These are phyloP conservation scores for Stachybotrys chartarum DNA, from an alignment of 2,329 filamentous ascomycete genomes.

Conservation along the genomic window DNA sequence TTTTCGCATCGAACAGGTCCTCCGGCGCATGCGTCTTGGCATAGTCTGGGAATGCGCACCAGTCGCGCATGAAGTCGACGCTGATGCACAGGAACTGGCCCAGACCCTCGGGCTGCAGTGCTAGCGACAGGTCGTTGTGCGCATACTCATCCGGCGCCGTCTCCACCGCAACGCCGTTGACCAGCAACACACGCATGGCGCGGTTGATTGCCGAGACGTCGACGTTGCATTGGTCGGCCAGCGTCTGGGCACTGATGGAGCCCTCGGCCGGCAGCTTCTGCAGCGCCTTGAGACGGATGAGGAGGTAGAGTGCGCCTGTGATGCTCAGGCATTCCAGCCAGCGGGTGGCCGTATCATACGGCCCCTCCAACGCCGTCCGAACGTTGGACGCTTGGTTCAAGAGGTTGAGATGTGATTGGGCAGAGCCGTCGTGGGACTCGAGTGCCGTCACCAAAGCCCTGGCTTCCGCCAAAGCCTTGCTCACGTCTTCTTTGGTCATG, in stretches of 20 bases:
- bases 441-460: slow-evolving; percentile 11
- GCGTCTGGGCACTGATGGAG: slow-evolving; percentile 11
- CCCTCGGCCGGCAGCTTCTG: slow-evolving; percentile 9
- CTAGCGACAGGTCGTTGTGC: slow-evolving; percentile 21
- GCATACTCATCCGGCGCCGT: slow-evolving; percentile 20
- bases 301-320: slow-evolving; percentile 11
- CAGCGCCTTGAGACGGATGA: slow-evolving; percentile 10
- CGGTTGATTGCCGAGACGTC: slow-evolving; percentile 22
- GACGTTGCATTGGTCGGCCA: slow-evolving; percentile 17
- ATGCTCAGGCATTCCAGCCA: slow-evolving; percentile 13
- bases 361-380: slow-evolving; percentile 11
- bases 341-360: slow-evolving; percentile 11
- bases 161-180: slow-evolving; percentile 21
- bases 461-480: slow-evolving; percentile 3
- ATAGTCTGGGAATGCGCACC: slow-evolving; percentile 15
- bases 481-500: slow-evolving; percentile 3
- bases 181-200: slow-evolving; percentile 20
- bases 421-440: slow-evolving; percentile 9
- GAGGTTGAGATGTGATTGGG: slow-evolving; percentile 7
- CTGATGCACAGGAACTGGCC: slow-evolving; percentile 23
- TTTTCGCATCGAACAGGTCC: slow-evolving; percentile 18
- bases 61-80: slow-evolving; percentile 20
- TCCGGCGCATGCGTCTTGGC: slow-evolving; percentile 15
- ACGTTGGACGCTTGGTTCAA: slow-evolving; percentile 11
- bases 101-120: slow-evolving; percentile 16